Conservation (phyloP, 2,329 filamentous ascomycete genomes). For the Penicillium sp. region DNA sequence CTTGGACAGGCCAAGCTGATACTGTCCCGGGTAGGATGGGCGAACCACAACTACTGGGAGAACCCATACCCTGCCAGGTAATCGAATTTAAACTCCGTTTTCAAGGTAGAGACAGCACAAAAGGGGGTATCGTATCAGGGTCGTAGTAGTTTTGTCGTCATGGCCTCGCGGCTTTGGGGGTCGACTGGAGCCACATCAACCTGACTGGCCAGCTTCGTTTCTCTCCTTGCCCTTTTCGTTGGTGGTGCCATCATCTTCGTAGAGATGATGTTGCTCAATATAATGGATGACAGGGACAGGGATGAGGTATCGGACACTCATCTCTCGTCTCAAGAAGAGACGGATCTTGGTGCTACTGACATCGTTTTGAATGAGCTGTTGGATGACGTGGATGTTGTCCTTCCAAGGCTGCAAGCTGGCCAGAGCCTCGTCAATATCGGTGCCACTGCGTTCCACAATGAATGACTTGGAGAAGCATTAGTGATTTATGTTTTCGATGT, state of each 20-base stretch:
- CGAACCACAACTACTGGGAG: neutral
- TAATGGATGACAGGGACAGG: conserved; percentile 74
- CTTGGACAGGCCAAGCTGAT: neutral
- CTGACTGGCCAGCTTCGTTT: conserved; percentile 25
- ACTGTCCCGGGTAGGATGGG: neutral
- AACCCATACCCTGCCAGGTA: neutral
- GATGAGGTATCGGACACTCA: conserved; percentile 77
- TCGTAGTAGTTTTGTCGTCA: conserved; percentile 12
- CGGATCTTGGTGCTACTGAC: conserved; percentile 81
- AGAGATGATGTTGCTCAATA: conserved; percentile 66
- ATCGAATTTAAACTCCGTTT: neutral
- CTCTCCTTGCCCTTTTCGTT: conserved; percentile 38
- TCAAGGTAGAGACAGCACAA: conserved; percentile 6
- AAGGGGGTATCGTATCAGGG: conserved; percentile 24
- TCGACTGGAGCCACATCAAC: conserved; percentile 19
- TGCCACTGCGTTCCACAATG: conserved; percentile 83
- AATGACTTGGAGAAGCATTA: conserved; percentile 54
- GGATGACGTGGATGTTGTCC: conserved; percentile 83
- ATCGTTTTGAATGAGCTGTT: conserved; percentile 83
- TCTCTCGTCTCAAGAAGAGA: conserved; percentile 72
- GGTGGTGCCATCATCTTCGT: conserved; percentile 52
- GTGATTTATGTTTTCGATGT: neutral
- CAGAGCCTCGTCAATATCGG: conserved; percentile 83
- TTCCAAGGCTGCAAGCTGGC: conserved; percentile 79
- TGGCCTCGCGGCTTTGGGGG: neutral